Percentiles rank a stretch among this genome's conserved stretches.
These are phyloP conservation scores for Chamaenerion angustifolium DNA, from an alignment of 345 rosid species.

Conservation along the genomic window DNA sequence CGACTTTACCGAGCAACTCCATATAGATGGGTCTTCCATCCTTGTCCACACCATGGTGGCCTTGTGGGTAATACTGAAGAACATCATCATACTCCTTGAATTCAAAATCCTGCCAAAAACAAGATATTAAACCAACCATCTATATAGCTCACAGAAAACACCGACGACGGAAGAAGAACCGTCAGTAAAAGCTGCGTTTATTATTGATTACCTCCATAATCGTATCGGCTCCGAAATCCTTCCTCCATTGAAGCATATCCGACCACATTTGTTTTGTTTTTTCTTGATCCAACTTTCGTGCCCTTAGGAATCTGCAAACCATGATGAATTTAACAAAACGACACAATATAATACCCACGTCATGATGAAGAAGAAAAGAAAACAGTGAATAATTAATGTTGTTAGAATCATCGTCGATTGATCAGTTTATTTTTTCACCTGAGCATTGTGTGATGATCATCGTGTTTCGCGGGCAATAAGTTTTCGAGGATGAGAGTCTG, in stretches of 20 bases:
- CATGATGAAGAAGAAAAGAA: too few species aligned
- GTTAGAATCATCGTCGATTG: too few species aligned
- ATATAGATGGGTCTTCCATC: slow-evolving; percentile 78
- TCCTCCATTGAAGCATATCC: slow-evolving; percentile 84
- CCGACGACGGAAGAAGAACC: too few species aligned
- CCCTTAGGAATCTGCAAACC: slow-evolving; percentile 49
- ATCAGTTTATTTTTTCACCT: slow-evolving; percentile 19
- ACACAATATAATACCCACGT: too few species aligned
- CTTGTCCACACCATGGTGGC: slow-evolving; percentile 85
- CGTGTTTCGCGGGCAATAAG: slow-evolving; percentile 58
- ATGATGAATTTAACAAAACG: too few species aligned
- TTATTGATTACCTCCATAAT: slow-evolving; percentile 55
- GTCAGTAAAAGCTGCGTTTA: too few species aligned
- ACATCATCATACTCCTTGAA: slow-evolving; percentile 64
- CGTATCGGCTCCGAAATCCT: slow-evolving; percentile 60
- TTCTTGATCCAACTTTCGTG: slow-evolving; percentile 74
- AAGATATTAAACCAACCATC: too few species aligned
- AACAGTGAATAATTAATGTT: too few species aligned
- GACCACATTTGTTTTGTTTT: slow-evolving; percentile 89
- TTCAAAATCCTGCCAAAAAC: slow-evolving; percentile 46
- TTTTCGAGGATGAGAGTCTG: slow-evolving; percentile 75
- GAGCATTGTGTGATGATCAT: slow-evolving; percentile 75
- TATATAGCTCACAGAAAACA: too few species aligned
- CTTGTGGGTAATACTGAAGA: slow-evolving; percentile 71
- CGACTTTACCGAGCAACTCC: slow-evolving; percentile 72